Percentiles rank a stretch among this genome's conserved stretches.
phyloP scores from a whole-genome alignment of 495 filamentous ascomycete species.

The Xylaria longipes region DNA sequence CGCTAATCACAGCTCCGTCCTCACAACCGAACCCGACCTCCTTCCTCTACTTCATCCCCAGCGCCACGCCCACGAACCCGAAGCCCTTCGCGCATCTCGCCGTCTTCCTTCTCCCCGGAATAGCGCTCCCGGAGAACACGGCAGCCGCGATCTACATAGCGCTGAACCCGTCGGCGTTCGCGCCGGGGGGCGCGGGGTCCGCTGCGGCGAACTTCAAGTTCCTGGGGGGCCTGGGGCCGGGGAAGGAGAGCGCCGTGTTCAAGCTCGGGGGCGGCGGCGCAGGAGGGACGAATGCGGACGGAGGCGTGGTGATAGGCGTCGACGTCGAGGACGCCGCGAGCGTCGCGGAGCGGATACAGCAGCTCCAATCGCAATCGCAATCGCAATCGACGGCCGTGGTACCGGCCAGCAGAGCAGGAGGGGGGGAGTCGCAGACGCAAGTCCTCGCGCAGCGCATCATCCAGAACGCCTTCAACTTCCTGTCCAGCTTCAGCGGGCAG shows the following conservation, averaged over 20 bases:
- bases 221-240: conserved; percentile 84
- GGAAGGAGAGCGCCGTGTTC: conserved; percentile 91
- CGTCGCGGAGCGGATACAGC: conserved; percentile 71
- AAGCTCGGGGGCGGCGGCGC: conserved; percentile 57
- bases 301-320: conserved; percentile 74
- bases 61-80: conserved; percentile 30
- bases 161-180: conserved; percentile 40
- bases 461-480: conserved; percentile 95
- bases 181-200: conserved; percentile 25
- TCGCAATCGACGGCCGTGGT: conserved; percentile 32
- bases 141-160: conserved; percentile 90
- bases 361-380: conserved; percentile 47
- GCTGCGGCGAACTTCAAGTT: conserved; percentile 68
- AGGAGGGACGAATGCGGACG: not conserved
- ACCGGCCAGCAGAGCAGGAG: not conserved
- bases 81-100: conserved; percentile 76
- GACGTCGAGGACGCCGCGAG: conserved; percentile 76
- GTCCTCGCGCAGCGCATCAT: conserved; percentile 91
- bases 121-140: conserved; percentile 72
- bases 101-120: conserved; percentile 87
- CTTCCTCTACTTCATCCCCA: conserved; percentile 55
- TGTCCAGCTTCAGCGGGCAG: conserved; percentile 80
- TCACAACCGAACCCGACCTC: conserved; percentile 44
- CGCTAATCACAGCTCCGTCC: conserved; percentile 52
- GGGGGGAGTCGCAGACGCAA: conserved; percentile 62